Evolutionary conservation across 2,329 filamentous ascomycete genomes (phyloP).

Genomic region (Neophaeococcomyces mojaviensis): DNA sequence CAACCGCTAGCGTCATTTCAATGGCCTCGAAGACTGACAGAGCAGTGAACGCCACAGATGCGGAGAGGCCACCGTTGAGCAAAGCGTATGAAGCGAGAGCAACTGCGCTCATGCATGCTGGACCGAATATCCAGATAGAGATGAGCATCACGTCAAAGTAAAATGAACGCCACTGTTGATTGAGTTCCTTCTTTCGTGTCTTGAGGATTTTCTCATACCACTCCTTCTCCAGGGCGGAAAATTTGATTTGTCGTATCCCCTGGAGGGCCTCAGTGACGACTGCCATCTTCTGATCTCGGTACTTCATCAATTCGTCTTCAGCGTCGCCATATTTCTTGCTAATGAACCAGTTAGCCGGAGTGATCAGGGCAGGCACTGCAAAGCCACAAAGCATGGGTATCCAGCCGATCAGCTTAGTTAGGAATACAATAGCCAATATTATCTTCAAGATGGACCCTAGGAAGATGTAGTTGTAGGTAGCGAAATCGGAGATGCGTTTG

Average conservation of each 20-base stretch:
- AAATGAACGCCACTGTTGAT: slow-evolving; percentile 60
- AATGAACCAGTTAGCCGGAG: slow-evolving; percentile 61
- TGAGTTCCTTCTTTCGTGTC: slow-evolving; percentile 60
- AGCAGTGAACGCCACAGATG: slow-evolving; percentile 72
- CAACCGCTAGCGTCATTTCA: slow-evolving; percentile 60
- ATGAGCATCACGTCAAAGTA: slow-evolving; percentile 55
- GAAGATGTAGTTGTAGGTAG: slow-evolving; percentile 59
- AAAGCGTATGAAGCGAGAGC: slow-evolving; percentile 62
- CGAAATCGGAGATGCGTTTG: slow-evolving; percentile 61
- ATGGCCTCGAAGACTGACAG: slow-evolving; percentile 68
- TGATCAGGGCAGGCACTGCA: slow-evolving; percentile 54
- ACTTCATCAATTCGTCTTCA: slow-evolving; percentile 66
- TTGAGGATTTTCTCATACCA: slow-evolving; percentile 65
- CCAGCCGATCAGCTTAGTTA: slow-evolving; percentile 66
- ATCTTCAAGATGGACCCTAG: slow-evolving; percentile 57
- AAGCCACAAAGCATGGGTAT: slow-evolving; percentile 59
- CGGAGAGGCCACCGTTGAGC: slow-evolving; percentile 54
- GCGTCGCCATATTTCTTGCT: slow-evolving; percentile 57
- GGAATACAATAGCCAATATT: slow-evolving; percentile 57
- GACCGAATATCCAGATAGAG: slow-evolving; percentile 64
- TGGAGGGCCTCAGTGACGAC: slow-evolving; percentile 69
- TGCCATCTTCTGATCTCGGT: slow-evolving; percentile 66
- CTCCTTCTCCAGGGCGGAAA: slow-evolving; percentile 65
- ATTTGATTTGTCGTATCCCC: slow-evolving; percentile 79
- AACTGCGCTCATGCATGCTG: slow-evolving; percentile 64